A percentile compares a stretch with the other conserved stretches of the same genome.
Evolutionary conservation across 2,329 filamentous ascomycete genomes (phyloP).

Genomic region (Clarireedia monteithiana): DNA sequence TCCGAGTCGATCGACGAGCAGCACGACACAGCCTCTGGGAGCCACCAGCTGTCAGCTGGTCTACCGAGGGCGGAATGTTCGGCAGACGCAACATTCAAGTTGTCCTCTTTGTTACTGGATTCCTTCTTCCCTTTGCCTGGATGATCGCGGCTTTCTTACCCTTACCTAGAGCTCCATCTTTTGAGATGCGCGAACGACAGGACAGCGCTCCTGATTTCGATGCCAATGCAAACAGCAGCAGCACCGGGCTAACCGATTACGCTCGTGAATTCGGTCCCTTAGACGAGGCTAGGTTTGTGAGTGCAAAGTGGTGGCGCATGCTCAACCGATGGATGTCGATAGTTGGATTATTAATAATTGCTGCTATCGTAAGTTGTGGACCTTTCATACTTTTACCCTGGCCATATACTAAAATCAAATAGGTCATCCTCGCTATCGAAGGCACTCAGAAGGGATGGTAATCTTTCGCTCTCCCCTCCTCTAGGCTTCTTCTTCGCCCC

Average conservation of each 20-base stretch:
- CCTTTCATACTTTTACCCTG: neutral
- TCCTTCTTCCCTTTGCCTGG: conserved; percentile 75
- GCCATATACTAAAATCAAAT: conserved; percentile 1
- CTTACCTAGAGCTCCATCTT: conserved; percentile 50
- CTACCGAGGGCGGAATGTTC: conserved; percentile 49
- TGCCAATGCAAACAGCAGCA: conserved; percentile 11
- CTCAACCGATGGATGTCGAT: conserved; percentile 54
- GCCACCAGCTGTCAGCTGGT: conserved; percentile 62
- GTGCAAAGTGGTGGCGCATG: conserved; percentile 57
- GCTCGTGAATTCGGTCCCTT: conserved; percentile 23
- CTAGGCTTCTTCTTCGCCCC: neutral
- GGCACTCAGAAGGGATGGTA: conserved; percentile 19
- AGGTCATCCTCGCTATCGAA: conserved; percentile 25
- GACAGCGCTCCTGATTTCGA: conserved; percentile 25
- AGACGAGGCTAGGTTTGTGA: conserved; percentile 36
- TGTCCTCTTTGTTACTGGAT: conserved; percentile 66
- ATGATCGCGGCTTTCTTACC: conserved; percentile 71
- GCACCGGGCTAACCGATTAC: conserved; percentile 21
- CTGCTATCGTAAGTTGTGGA: conserved; percentile 40
- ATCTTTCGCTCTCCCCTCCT: neutral
- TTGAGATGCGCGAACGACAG: conserved; percentile 42
- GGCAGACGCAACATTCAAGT: conserved; percentile 68
- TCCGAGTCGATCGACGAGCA: conserved; percentile 55
- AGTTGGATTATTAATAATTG: conserved; percentile 46
- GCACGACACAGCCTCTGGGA: conserved; percentile 59